phyloP scores from a whole-genome alignment of 768 basidiomycete species.

The Mycena maculata region DNA sequence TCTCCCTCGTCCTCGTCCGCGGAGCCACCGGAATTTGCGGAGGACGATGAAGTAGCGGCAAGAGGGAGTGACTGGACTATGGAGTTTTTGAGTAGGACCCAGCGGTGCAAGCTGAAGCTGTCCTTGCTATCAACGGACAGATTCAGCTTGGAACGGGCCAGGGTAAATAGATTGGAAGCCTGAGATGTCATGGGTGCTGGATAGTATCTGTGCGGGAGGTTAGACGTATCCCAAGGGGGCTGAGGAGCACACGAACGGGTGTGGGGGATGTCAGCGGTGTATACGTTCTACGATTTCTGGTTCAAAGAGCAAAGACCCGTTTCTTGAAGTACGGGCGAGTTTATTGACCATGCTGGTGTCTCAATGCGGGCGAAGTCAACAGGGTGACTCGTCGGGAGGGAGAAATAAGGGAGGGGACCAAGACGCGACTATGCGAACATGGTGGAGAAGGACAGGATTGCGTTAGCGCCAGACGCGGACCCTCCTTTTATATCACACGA shows the following conservation, averaged over 20 bases:
- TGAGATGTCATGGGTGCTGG: conserved; percentile 60
- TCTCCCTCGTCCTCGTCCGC: conserved; percentile 60
- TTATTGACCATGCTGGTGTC: conserved; percentile 82
- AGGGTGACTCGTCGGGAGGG: conserved; percentile 50
- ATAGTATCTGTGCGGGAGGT: conserved; percentile 21
- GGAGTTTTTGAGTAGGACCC: conserved; percentile 91
- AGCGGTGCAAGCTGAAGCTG: conserved; percentile 82
- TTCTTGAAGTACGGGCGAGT: conserved; percentile 82
- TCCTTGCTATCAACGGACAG: conserved; percentile 71
- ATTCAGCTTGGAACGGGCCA: conserved; percentile 83
- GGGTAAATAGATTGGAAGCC: conserved; percentile 62
- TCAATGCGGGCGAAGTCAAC: conserved; percentile 52
- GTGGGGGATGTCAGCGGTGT: conserved; percentile 61
- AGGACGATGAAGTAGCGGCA: conserved; percentile 46
- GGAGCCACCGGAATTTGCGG: conserved; percentile 42
- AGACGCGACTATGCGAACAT: conserved; percentile 58
- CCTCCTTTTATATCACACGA: conserved; percentile 43
- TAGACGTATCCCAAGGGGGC: conserved; percentile 35
- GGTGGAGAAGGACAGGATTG: conserved; percentile 45
- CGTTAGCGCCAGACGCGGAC: conserved; percentile 12
- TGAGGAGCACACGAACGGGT: conserved; percentile 31
- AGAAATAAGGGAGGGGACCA: conserved; percentile 49
- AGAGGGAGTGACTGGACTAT: conserved; percentile 65
- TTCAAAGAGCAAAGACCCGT: conserved; percentile 90
- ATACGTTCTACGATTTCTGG: conserved; percentile 90